These are phyloP conservation scores for Phytophthora podocarpi DNA, from an alignment of 352 stramenopile species.

Conservation along the genomic window DNA sequence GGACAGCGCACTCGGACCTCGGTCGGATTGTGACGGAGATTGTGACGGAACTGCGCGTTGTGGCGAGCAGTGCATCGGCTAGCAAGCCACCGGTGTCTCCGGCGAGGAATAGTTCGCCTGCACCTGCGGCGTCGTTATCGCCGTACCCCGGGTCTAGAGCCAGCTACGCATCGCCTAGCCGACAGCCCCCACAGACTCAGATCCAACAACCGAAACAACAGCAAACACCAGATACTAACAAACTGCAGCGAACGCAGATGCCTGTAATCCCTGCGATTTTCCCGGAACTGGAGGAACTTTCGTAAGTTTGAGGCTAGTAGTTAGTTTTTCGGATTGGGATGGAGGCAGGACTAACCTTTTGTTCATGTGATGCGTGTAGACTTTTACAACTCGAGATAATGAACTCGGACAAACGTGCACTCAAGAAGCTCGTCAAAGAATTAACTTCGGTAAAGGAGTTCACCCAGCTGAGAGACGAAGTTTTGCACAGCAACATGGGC, in stretches of 20 bases:
- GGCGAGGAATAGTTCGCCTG: conserved; percentile 21
- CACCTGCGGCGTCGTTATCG: conserved; percentile 20
- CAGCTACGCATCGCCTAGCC: conserved; percentile 36
- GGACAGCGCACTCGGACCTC: conserved; percentile 84
- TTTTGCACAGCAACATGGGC: conserved; percentile 79
- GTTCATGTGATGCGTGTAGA: conserved; percentile 14
- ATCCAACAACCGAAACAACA: conserved; percentile 40
- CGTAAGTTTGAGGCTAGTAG: conserved; percentile 47
- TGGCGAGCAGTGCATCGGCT: conserved; percentile 13
- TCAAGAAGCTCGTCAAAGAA: conserved; percentile 70
- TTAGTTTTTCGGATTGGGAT: neutral
- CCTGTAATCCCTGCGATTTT: conserved; percentile 76
- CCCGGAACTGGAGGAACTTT: conserved; percentile 76
- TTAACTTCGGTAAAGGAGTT: conserved; percentile 73
- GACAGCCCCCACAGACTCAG: conserved; percentile 37
- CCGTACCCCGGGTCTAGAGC: conserved; percentile 27
- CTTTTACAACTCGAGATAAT: conserved; percentile 71
- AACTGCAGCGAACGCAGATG: conserved; percentile 74
- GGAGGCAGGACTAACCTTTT: conserved; percentile 1
- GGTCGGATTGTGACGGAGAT: conserved; percentile 83
- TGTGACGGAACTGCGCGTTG: conserved; percentile 53
- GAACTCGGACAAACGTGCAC: conserved; percentile 54
- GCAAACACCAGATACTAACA: conserved; percentile 35
- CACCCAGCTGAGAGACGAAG: conserved; percentile 68
- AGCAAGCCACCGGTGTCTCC: conserved; percentile 33